Conservation (phyloP, 495 filamentous ascomycete species). For the Talaromyces nanjingensis region DNA sequence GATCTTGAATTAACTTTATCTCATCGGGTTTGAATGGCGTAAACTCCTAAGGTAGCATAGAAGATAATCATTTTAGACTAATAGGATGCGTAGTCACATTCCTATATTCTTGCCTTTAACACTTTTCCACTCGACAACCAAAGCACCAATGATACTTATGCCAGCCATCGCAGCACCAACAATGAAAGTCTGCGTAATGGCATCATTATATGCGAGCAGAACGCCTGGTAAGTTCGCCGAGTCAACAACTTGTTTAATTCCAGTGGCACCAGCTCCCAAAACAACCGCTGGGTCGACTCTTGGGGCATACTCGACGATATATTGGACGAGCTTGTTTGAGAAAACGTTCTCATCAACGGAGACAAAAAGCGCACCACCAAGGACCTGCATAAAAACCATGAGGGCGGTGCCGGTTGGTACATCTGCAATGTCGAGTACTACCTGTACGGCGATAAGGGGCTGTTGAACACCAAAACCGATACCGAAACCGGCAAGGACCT, state of each 20-base stretch:
- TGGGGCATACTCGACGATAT: constrained; percentile 1
- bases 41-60: neutral
- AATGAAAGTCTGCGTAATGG: constrained; percentile 19
- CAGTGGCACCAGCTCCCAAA: constrained; percentile 12
- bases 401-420: neutral
- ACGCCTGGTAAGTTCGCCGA: constrained; percentile 11
- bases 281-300: constrained; percentile 5
- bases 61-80: neutral
- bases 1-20: too few species aligned
- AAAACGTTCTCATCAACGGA: neutral
- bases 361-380: neutral
- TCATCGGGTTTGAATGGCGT: neutral
- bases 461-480: neutral
- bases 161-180: constrained; percentile 16
- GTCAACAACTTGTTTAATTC: constrained; percentile 16
- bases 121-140: constrained; percentile 16
- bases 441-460: constrained; percentile 4
- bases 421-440: neutral
- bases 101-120: constrained; percentile 10
- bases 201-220: constrained; percentile 22
- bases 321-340: constrained; percentile 22
- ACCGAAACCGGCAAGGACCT: neutral
- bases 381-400: constrained; percentile 3
- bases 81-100: neutral
- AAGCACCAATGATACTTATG: constrained; percentile 12